Conservation (phyloP, 495 filamentous ascomycete genomes). For the Lasiosphaeria ovina region DNA sequence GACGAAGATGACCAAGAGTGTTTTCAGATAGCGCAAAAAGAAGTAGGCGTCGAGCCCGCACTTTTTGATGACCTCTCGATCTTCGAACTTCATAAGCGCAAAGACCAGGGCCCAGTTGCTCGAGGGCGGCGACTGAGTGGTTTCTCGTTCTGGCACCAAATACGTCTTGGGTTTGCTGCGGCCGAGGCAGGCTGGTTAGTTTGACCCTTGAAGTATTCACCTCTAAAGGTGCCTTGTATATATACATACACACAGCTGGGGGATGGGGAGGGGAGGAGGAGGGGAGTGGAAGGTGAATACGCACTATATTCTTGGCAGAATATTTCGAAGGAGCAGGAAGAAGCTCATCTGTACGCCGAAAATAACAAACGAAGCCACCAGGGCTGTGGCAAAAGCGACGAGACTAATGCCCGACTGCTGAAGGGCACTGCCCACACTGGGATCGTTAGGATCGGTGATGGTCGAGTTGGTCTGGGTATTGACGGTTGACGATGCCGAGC, state of each 20-base stretch:
- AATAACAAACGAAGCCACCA: slow-evolving; percentile 66
- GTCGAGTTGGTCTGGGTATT: not conserved
- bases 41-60: slow-evolving; percentile 97
- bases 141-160: slow-evolving; percentile 83
- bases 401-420: slow-evolving; percentile 50
- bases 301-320: slow-evolving; percentile 82
- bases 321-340: slow-evolving; percentile 75
- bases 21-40: slow-evolving; percentile 91
- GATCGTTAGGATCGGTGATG: slow-evolving; percentile 22
- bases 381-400: slow-evolving; percentile 70
- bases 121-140: slow-evolving; percentile 66
- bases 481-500: slow-evolving; percentile 3
- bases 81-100: slow-evolving; percentile 71
- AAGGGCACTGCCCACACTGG: slow-evolving; percentile 29
- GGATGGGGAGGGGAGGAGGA: not conserved
- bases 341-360: slow-evolving; percentile 76
- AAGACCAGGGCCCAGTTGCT: slow-evolving; percentile 68
- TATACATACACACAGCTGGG: no score
- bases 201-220: not conserved
- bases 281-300: slow-evolving; percentile 25
- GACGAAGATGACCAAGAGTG: slow-evolving; percentile 88
- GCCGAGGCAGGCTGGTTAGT: slow-evolving; percentile 5
- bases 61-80: slow-evolving; percentile 89
- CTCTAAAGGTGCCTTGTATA: no score
- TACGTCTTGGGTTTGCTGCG: slow-evolving; percentile 81